A percentile compares a stretch with the other conserved stretches of the same genome.
Conservation (phyloP, 2,329 filamentous ascomycete species). For the Geosmithia putterillii region DNA sequence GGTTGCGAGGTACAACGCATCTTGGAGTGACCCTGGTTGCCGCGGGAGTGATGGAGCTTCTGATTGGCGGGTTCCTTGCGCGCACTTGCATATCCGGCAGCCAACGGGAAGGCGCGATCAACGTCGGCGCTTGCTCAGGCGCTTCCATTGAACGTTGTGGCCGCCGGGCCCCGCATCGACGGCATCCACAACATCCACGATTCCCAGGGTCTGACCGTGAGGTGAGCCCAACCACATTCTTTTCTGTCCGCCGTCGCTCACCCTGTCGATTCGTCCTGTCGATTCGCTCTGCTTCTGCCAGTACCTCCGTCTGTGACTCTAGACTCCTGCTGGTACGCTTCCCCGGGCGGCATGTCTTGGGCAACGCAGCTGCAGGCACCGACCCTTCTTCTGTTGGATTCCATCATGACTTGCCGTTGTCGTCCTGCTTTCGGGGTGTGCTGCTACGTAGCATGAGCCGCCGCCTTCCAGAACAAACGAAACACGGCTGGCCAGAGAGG, state of each 20-base stretch:
- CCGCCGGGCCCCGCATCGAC: background rate
- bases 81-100: constrained; percentile 2
- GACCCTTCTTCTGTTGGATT: background rate
- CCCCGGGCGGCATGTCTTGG: too few relatives aligned
- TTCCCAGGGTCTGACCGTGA: too few relatives aligned
- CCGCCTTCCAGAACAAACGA: background rate
- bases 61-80: constrained; percentile 1
- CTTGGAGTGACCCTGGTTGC: background rate
- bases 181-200: background rate
- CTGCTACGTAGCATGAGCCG: background rate
- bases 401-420: background rate
- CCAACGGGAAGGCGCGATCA: background rate
- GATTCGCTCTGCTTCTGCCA: too few relatives aligned
- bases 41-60: constrained; percentile 1
- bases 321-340: too few relatives aligned
- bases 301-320: too few relatives aligned
- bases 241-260: too few relatives aligned
- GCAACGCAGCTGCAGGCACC: background rate
- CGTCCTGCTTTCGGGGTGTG: too few relatives aligned
- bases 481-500: background rate
- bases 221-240: constrained; percentile 1
- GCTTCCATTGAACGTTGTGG: constrained; percentile 5
- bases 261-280: background rate
- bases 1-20: too few relatives aligned
- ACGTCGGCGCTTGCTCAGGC: constrained; percentile 5